Conservation (phyloP, 345 rosid species). For the Euphorbia peplus region DNA sequence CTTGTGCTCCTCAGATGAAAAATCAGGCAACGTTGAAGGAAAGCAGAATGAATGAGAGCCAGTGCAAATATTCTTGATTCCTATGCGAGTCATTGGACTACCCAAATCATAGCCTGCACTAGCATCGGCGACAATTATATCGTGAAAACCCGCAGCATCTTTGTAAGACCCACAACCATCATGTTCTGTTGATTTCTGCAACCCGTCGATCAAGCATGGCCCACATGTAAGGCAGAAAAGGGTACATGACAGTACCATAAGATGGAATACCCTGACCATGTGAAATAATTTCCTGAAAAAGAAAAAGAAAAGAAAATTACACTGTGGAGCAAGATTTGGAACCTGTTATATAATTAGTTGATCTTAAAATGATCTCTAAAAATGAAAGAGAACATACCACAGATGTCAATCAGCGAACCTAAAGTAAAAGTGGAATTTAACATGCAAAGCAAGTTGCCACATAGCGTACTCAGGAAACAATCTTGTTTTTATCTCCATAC, state of each 20-base stretch:
- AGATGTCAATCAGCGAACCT: background rate
- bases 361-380: background rate
- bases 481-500: background rate
- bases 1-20: slow-evolving; percentile 26
- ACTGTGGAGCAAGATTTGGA: background rate
- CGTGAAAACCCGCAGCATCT: slow-evolving; percentile 27
- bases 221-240: slow-evolving; percentile 42
- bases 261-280: slow-evolving; percentile 36
- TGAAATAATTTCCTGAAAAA: slow-evolving; percentile 48
- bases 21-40: slow-evolving; percentile 58
- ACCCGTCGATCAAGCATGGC: slow-evolving; percentile 39
- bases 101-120: slow-evolving; percentile 21
- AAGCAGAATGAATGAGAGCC: slow-evolving; percentile 54
- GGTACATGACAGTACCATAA: slow-evolving; percentile 51
- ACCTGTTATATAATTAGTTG: background rate
- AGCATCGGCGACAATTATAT: slow-evolving; percentile 28
- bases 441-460: background rate
- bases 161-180: slow-evolving; percentile 40
- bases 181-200: slow-evolving; percentile 40
- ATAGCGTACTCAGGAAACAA: background rate
- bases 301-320: slow-evolving; percentile 16
- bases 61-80: slow-evolving; percentile 38
- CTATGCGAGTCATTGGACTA: slow-evolving; percentile 22
- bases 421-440: background rate
- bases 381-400: background rate